Evolutionary conservation across 768 basidiomycete species (phyloP), one percentile per base, ranked within the genome.

Genomic region (Mycena pura): DNA sequence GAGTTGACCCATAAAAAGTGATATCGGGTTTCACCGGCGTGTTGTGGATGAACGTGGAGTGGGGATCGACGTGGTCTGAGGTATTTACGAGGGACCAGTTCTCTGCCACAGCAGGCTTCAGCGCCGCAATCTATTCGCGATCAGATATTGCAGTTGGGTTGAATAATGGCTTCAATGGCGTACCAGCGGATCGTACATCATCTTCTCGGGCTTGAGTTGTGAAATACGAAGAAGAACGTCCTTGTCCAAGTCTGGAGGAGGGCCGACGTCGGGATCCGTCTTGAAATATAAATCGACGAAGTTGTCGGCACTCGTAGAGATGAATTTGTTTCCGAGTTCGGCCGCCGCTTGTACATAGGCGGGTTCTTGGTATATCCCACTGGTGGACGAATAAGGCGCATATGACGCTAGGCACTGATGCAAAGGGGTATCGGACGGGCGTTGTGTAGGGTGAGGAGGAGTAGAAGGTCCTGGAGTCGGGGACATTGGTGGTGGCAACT

Each of bases 21-120:
- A 57, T 61, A 29, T 63, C 58, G n/a, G 62, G 54, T 48, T 60
- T 60, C 28, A 66, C 45, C 6, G 24, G 22, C 21, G 19, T 24
- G 31, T 50, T 32, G 2, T 14, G 29, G 21, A 59, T 6, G 19
- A 38, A 57, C 21, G 15, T 32, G 21, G 56, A 63, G 15, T 55
- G 10, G 14, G 58, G 57, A 29, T 59, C 63, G 14, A 28, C 39
- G 14, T 21, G 17, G 8, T 13, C 46, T 19, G 57, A 60, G 3
- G 58, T 60, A n/a, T 60, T 46, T 3, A 49, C 45, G 22, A 54
- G 22, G 8, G 24, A 14, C 63, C 63, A 64, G 31, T 32, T 29
- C 14, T 6, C 22, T 22, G 32, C 27, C 27, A 64, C 45, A 36
- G 41, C 36, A 21, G 57, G 57, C 21, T 36, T 21, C 22, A 64